Base-by-base conservation (phyloP, 2,329 filamentous ascomycete genomes). In the Exophiala sideris region DNA sequence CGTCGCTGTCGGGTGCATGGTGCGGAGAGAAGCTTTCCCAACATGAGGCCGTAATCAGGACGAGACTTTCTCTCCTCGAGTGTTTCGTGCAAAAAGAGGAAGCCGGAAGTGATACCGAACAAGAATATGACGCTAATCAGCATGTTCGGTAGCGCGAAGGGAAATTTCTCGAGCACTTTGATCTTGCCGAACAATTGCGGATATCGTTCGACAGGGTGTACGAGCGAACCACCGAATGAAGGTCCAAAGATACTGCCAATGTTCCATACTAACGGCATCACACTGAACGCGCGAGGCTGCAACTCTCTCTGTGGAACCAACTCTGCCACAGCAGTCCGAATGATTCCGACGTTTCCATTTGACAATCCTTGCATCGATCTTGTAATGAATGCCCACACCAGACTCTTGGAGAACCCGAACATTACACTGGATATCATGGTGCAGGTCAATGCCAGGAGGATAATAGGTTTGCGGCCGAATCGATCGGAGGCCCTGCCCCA, bases 271-370 rank as follows among this genome's bases (percentile, higher is more conserved):
- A 97, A 73, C 3, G 92, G 92, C 91, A 97, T 96, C 42, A 97
- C 78, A 60, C 87, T 91, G 70, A 97, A 97, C 0, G 94, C 94
- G 48, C 84, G 79, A 0, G 92, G 91, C 66, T 96, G 92, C 5
- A 96, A 77, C 66, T 91, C 87, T 68, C 82, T 90, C 69, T 94
- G 85, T 0, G 90, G 88, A 1, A 96, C 91, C 79, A 96, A 85
- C 70, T 96, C 92, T 0, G 92, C 92, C 2, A 96, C 91, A 75
- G 94, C 90, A 12, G 90, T 95, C 61, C 91, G 77, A 59, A 96
- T 86, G 58, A 96, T 96, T 1, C 94, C 88, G n/a, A 92, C 86
- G 67, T 96, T 97, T 50, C 92, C 94, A 67, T 96, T 96, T 41
- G 88, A 85, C 8, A 86, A 79, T 1, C 94, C 92, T 63, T 89